These are phyloP conservation scores for Lichtheimia hyalospora DNA, from an alignment of 371 early-diverging fungal genomes.

Conservation along the genomic window DNA sequence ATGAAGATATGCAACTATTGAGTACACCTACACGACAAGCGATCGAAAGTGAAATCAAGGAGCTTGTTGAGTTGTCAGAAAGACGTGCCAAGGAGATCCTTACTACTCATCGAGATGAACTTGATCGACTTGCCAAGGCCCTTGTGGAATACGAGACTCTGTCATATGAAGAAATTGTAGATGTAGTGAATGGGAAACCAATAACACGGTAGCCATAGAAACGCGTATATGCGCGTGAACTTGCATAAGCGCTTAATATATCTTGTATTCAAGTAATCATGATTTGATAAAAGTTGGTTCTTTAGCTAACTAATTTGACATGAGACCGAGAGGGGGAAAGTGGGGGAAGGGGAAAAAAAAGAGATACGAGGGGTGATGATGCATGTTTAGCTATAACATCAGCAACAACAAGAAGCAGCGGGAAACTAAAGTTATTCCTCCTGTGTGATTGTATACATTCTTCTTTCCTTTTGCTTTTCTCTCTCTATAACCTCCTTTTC, in stretches of 20 bases:
- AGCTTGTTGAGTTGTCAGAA: constrained; percentile 56
- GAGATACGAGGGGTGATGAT: neutral
- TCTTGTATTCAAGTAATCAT: too few species aligned
- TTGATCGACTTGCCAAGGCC: constrained; percentile 90
- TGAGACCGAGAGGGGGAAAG: neutral
- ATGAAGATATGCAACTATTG: constrained; percentile 73
- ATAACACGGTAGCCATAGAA: constrained; percentile 6
- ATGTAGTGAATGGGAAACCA: constrained; percentile 8
- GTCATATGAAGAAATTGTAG: constrained; percentile 54
- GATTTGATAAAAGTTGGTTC: neutral
- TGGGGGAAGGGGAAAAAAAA: neutral
- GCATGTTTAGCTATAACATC: neutral
- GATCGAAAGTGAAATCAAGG: constrained; percentile 86
- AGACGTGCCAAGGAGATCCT: constrained; percentile 72
- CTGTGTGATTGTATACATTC: too few species aligned
- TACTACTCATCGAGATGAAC: constrained; percentile 75
- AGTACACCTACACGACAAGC: constrained; percentile 73
- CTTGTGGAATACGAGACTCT: constrained; percentile 94
- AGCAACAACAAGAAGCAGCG: neutral
- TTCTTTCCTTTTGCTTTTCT: neutral
- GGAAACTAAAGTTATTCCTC: too few species aligned
- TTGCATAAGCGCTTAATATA: too few species aligned
- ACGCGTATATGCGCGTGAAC: neutral
- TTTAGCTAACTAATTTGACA: neutral
- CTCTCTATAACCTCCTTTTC: constrained; percentile 1